Evolutionary conservation across 257 asterid genomes (phyloP).

Genomic region (Solanum chilense): DNA sequence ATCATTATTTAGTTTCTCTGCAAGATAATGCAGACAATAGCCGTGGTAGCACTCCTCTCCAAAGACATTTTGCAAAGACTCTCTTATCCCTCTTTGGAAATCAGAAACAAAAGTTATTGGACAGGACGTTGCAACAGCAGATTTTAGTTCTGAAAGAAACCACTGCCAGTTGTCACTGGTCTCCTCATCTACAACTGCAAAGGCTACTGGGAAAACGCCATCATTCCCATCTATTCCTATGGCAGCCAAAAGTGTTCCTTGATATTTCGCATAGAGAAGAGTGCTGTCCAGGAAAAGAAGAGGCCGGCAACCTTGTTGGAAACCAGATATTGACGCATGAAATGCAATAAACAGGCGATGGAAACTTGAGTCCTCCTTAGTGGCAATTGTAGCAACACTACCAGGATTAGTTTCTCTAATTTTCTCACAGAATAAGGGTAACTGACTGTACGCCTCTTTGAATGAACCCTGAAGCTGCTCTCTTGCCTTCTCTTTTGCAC

Average conservation of each 20-base stretch:
- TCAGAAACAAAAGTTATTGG: conserved; percentile 81
- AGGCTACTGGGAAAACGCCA: conserved; percentile 80
- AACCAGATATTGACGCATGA: conserved; percentile 88
- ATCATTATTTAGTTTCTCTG: conserved; percentile 89
- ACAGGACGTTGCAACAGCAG: conserved; percentile 60
- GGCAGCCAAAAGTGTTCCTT: conserved; percentile 85
- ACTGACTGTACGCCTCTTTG: conserved; percentile 83
- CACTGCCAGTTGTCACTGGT: conserved; percentile 89
- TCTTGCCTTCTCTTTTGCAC: conserved; percentile 95
- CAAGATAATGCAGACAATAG: conserved; percentile 80
- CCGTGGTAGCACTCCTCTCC: conserved; percentile 82
- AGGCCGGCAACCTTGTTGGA: conserved; percentile 74
- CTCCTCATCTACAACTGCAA: conserved; percentile 95
- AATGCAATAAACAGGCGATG: conserved; percentile 76
- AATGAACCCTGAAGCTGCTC: conserved; percentile 98
- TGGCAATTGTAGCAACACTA: conserved; percentile 66
- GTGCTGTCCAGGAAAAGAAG: conserved; percentile 87
- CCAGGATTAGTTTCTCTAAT: conserved; percentile 96
- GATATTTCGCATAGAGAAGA: conserved; percentile 89
- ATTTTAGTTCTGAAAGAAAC: conserved; percentile 77
- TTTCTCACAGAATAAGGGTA: conserved; percentile 82
- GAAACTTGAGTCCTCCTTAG: conserved; percentile 94
- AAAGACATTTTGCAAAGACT: conserved; percentile 58
- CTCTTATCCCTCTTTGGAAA: conserved; percentile 79
- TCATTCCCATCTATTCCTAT: conserved; percentile 94